These are phyloP conservation scores for Jamesozyma jinghongensis DNA, from an alignment of 805 yeast genomes.

Conservation along the genomic window DNA sequence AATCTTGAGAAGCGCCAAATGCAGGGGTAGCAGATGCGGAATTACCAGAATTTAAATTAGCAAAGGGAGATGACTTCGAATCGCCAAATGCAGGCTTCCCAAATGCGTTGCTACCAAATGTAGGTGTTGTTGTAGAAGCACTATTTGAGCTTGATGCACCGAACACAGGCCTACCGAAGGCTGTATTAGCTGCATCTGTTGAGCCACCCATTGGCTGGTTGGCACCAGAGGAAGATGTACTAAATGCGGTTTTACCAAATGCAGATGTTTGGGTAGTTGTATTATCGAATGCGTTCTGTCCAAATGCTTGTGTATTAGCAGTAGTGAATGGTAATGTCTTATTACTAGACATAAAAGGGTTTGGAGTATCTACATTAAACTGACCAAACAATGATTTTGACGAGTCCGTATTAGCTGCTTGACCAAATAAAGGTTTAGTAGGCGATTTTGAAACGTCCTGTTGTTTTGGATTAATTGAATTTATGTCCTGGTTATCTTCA, in stretches of 20 bases:
- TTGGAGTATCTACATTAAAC: neutral
- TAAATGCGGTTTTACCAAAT: neutral
- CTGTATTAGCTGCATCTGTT: too few relatives aligned
- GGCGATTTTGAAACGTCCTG: too few relatives aligned
- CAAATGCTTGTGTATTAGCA: neutral
- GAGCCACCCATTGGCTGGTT: too few relatives aligned
- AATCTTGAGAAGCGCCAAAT: too few relatives aligned
- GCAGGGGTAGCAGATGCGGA: too few relatives aligned
- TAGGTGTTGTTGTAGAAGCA: constrained; percentile 1
- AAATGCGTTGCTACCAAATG: constrained; percentile 2
- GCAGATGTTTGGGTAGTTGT: neutral
- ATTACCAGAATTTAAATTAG: too few relatives aligned
- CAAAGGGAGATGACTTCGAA: too few relatives aligned
- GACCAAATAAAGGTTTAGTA: too few relatives aligned
- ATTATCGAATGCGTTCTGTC: neutral
- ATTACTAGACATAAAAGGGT: neutral
- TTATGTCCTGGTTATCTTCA: neutral
- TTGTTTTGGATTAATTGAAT: too few relatives aligned
- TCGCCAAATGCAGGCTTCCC: constrained; percentile 4
- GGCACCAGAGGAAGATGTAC: neutral
- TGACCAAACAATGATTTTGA: neutral
- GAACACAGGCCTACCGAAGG: constrained; percentile 10
- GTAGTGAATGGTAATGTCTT: neutral
- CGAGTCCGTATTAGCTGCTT: too few relatives aligned
- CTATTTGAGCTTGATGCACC: constrained; percentile 5